Evolutionary conservation across 352 stramenopile species (phyloP).

Genomic region (Discostella stelligera): DNA sequence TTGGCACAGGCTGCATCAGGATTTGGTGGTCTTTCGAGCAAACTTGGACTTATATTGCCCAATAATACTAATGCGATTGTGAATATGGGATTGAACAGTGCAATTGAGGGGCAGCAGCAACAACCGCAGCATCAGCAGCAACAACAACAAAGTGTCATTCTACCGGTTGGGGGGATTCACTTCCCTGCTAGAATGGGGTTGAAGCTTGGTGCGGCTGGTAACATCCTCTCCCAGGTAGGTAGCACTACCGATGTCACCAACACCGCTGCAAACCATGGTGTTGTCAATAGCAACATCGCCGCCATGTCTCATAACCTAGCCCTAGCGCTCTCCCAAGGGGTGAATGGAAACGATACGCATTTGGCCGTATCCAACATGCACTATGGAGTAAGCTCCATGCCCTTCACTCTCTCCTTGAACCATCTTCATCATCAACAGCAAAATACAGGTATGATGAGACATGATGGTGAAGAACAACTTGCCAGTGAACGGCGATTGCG

Average conservation of each 20-base stretch:
- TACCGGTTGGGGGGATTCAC: conserved; percentile 27
- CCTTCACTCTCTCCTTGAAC: not conserved
- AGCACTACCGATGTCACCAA: conserved; percentile 25
- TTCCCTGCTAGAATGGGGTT: conserved; percentile 71
- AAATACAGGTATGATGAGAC: not conserved
- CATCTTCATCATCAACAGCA: conserved; percentile 4
- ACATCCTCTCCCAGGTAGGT: conserved; percentile 7
- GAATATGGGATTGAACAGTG: not conserved
- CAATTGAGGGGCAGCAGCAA: conserved; percentile 8
- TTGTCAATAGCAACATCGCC: not conserved
- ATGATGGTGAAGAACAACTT: not conserved
- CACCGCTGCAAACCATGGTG: conserved; percentile 1
- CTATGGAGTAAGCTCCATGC: conserved; percentile 7
- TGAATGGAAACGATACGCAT: conserved; percentile 3
- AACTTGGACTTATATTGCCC: conserved; percentile 22
- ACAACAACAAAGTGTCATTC: conserved; percentile 19
- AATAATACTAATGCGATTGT: conserved; percentile 7
- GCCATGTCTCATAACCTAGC: conserved; percentile 25
- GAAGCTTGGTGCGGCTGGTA: conserved; percentile 51
- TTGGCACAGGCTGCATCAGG: conserved; percentile 5
- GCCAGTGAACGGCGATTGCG: conserved; percentile 67
- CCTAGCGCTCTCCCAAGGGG: conserved; percentile 74
- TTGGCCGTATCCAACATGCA: conserved; percentile 12
- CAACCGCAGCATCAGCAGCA: conserved; percentile 9
- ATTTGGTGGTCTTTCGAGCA: conserved; percentile 18